Base-by-base conservation (phyloP, 164 flowering plant species). In the Umbilicus rupestris region DNA sequence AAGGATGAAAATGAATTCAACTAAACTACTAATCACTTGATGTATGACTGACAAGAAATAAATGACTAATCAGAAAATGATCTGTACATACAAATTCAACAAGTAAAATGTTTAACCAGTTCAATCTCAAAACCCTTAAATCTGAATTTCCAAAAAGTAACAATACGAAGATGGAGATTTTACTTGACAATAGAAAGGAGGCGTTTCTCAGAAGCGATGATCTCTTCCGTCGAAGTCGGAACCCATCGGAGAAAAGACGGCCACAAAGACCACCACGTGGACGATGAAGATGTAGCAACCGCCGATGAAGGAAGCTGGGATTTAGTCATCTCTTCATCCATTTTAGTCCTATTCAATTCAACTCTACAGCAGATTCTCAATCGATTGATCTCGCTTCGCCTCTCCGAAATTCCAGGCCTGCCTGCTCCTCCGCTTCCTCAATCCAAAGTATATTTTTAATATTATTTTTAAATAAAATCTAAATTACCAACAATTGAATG, bases 111-210 rank as follows among this genome's bases (percentile, higher is more conserved):
- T 47, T n/a, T 20, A 64, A 24, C 26, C 5, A 45, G 12, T 65
- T 8, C 16, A 63, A 7, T 6, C 37, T 35, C 37, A n/a, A n/a
- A 35, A 35, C 37, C 7, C 37, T 35, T 3, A 5, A 35, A 35
- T 35, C 10, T 3, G 42, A 29, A 1, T n/a, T 11, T 7, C 37
- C 22, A 58, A 10, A 62, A 66, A 1, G 16, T 9, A 49, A 20
- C 2, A 14, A 26, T 28, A 58, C 44, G 41, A 52, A 66, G 49
- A 41, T 60, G 46, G 57, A 67, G 46, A 39, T 33, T 50, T 1
- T 78, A 89, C 97, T 81, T 89, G 87, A 89, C 82, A 2, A 86
- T 33, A 39, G 98, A 90, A 70, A 93, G 95, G 22, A 94, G 96
- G 49, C 97, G 93, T 66, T 89, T 86, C 73, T 94, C 96, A 71